Evolutionary conservation across 2,329 filamentous ascomycete species (phyloP), one percentile per base, ranked within the genome.

Genomic region (Colletotrichum scovillei): DNA sequence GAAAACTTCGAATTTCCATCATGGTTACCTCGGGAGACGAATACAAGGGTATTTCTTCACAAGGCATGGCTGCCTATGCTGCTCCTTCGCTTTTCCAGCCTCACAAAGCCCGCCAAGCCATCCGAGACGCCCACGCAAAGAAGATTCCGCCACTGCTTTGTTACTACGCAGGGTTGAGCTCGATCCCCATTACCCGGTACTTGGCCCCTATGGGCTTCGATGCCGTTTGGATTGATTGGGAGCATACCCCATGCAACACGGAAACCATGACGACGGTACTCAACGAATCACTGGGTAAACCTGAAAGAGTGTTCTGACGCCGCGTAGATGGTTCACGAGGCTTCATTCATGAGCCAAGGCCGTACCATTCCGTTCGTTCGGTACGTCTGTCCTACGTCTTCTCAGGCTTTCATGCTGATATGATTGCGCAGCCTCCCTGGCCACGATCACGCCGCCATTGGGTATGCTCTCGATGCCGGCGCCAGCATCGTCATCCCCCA

Each of bases 61-160:
- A 64, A 52, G 73, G 73, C 72, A 86, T 87, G 84, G 75, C 76
- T 46, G 81, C 81, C 49, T 87, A 87, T 72, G 79, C 81, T 58
- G 84, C 82, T 5, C 83, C 85, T 0, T 86, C 84, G 19, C 81
- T 88, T 58, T 81, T 86, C 78, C 86, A 88, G 74, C 86, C 86
- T 53, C 85, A 86, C 76, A 78, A 81, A 63, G 80, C 81, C 2
- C 81, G 86, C 9, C 81, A 86, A 30, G 86, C 86, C 35, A 81
- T 88, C 57, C 81, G 81, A 8, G 86, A 87, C 77, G 85, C 85
- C 5, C 82, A 87, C 76, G 79, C 82, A 69, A 84, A 84, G 73
- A 86, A 81, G 77, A 87, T 87, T 46, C 80, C 83, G 1, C 83
- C 84, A 4, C 67, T 87, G 19, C 71, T 86, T 53, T 82, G 82